phyloP scores from a whole-genome alignment of 78 protist genomes.

The Dictyostelium brefeldianum region DNA sequence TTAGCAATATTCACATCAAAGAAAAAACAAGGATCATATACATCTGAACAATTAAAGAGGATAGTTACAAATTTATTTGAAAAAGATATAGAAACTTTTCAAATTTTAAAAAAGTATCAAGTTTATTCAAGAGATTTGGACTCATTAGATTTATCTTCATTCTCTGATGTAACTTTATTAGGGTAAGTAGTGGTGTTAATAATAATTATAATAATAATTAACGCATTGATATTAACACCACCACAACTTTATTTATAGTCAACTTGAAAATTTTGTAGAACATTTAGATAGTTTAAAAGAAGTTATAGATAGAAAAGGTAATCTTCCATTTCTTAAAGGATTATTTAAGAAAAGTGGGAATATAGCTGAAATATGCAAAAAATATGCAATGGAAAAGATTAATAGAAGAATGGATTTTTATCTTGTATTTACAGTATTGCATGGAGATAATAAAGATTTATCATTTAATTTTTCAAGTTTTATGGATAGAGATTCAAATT shows the following conservation, averaged over 20 bases:
- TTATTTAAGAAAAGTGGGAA: background rate
- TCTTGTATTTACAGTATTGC: background rate
- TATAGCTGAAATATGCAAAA: background rate
- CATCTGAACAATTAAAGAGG: background rate
- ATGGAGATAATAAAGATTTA: background rate
- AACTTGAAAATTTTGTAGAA: background rate
- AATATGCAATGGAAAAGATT: background rate
- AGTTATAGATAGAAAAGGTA: background rate
- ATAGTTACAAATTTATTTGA: background rate
- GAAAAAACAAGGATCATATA: too few species aligned
- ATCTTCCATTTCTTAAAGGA: background rate
- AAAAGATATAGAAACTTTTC: background rate
- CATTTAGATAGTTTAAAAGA: background rate
- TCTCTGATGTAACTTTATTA: background rate
- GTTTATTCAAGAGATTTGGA: background rate
- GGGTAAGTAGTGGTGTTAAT: background rate
- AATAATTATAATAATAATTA: too few species aligned
- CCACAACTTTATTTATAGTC: background rate
- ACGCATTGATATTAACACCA: too few species aligned
- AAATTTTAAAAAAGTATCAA: background rate
- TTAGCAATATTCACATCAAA: too few species aligned
- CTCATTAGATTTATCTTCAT: background rate
- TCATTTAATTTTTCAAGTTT: background rate
- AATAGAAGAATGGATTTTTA: background rate
- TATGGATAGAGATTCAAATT: background rate